A percentile compares a stretch with the other conserved stretches of the same genome.
Evolutionary conservation across 2,329 filamentous ascomycete genomes (phyloP).

Genomic region (Colletotrichum sp.): DNA sequence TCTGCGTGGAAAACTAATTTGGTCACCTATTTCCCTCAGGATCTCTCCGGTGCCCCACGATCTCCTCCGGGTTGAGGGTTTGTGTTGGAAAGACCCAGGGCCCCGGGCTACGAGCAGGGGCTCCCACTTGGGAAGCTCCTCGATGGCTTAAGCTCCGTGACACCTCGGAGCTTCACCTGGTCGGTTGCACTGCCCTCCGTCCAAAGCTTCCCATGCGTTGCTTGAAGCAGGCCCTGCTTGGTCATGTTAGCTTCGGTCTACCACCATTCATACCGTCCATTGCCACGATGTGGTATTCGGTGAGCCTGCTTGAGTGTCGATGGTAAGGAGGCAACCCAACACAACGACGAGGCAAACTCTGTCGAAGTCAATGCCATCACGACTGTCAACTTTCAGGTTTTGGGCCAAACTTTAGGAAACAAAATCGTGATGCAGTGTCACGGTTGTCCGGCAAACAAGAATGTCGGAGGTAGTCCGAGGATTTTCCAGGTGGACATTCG

Average conservation of each 20-base stretch:
- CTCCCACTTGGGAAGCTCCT: constrained; percentile 1
- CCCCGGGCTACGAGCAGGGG: background rate
- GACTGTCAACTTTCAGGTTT: constrained; percentile 3
- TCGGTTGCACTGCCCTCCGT: background rate
- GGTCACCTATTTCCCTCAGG: background rate
- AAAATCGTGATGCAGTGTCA: background rate
- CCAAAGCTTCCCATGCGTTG: background rate
- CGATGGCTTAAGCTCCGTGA: constrained; percentile 11
- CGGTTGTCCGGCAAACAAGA: background rate
- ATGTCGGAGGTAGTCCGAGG: background rate
- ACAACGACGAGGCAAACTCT: background rate
- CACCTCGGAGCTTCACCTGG: background rate
- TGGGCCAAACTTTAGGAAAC: constrained; percentile 1
- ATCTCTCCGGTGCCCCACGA: constrained; percentile 11
- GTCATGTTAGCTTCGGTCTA: background rate
- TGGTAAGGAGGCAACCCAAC: background rate
- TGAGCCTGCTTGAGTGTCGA: background rate
- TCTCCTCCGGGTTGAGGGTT: constrained; percentile 7
- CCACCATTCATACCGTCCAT: background rate
- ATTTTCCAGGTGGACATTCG: background rate
- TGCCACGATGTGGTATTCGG: background rate
- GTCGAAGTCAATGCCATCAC: background rate
- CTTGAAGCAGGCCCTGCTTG: background rate
- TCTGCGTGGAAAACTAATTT: background rate
- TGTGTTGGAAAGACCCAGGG: background rate